Evolutionary conservation across 768 basidiomycete species (phyloP).

Genomic region (Fomitopsis serialis): DNA sequence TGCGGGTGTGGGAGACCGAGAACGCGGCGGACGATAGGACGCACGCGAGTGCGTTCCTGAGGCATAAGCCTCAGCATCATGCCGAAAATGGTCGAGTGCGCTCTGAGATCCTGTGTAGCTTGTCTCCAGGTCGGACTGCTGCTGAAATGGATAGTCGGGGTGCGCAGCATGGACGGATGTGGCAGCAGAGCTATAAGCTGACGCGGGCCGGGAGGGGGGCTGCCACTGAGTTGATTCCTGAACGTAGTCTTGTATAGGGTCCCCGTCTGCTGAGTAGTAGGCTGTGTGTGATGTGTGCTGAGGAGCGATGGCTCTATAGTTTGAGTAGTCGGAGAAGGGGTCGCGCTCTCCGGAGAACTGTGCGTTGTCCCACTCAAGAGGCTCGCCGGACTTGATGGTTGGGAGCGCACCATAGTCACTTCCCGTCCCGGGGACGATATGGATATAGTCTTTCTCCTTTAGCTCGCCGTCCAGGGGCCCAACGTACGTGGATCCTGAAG

Average conservation of each 20-base stretch:
- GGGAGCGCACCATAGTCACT: slow-evolving; percentile 15
- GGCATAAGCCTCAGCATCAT: slow-evolving; percentile 66
- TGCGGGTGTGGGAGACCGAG: slow-evolving; percentile 73
- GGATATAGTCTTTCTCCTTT: slow-evolving; percentile 5
- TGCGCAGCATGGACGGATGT: slow-evolving; percentile 5
- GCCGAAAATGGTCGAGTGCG: slow-evolving; percentile 55
- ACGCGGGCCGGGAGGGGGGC: slow-evolving; percentile 12
- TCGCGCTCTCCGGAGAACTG: slow-evolving; percentile 16
- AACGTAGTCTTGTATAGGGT: slow-evolving; percentile 7
- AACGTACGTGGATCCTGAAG: slow-evolving; percentile 9
- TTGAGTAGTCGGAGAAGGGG: slow-evolving; percentile 24
- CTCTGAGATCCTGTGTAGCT: slow-evolving; percentile 14
- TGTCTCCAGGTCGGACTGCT: slow-evolving; percentile 7
- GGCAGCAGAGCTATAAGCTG: slow-evolving; percentile 11
- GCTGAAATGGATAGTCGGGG: slow-evolving; percentile 9
- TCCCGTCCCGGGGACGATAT: background rate
- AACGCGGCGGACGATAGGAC: slow-evolving; percentile 48
- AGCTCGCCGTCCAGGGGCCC: background rate
- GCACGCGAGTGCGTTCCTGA: slow-evolving; percentile 52
- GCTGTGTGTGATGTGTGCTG: slow-evolving; percentile 4
- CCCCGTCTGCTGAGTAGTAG: slow-evolving; percentile 1
- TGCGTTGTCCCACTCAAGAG: slow-evolving; percentile 19
- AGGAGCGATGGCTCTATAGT: slow-evolving; percentile 4
- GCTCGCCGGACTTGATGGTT: slow-evolving; percentile 28
- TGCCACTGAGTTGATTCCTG: slow-evolving; percentile 8